phyloP scores from a whole-genome alignment of 805 yeast genomes.

The Starmerella tilneyi region DNA sequence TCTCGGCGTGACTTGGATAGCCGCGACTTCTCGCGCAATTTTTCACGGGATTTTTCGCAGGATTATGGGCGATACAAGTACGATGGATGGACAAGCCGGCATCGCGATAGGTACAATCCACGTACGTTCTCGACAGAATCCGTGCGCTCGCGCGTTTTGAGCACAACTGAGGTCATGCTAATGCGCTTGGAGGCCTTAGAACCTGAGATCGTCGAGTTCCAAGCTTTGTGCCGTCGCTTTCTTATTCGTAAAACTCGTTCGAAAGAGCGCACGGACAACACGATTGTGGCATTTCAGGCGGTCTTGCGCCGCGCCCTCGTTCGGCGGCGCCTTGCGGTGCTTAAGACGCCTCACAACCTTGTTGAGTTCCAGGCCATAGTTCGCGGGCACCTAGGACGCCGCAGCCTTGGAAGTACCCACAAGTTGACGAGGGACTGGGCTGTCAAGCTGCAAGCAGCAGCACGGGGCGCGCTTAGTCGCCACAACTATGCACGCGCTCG shows the following conservation, averaged over 20 bases:
- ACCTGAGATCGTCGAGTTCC: conserved; percentile 38
- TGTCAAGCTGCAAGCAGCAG: conserved; percentile 18
- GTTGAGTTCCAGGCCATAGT: background rate
- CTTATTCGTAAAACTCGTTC: background rate
- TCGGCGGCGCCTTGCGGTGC: background rate
- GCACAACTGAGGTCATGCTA: conserved; percentile 29
- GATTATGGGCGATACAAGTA: no score
- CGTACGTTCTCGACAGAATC: conserved; percentile 10
- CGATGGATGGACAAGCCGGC: background rate
- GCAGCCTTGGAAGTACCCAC: background rate
- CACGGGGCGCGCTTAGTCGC: conserved; percentile 25
- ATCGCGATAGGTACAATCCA: conserved; percentile 1
- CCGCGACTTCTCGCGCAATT: background rate
- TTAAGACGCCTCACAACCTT: background rate
- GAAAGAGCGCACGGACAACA: background rate
- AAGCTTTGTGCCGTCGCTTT: conserved; percentile 1
- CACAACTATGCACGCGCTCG: background rate
- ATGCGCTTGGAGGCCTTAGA: conserved; percentile 28
- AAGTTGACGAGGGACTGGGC: background rate
- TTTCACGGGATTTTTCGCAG: no score
- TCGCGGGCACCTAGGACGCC: conserved; percentile 1
- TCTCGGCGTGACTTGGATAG: conserved; percentile 1
- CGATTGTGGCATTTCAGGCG: conserved; percentile 37
- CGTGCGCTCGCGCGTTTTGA: conserved; percentile 18
- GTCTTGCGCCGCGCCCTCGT: background rate